phyloP scores from a whole-genome alignment of 345 rosid genomes.

The Eucalyptus dawsonii region DNA sequence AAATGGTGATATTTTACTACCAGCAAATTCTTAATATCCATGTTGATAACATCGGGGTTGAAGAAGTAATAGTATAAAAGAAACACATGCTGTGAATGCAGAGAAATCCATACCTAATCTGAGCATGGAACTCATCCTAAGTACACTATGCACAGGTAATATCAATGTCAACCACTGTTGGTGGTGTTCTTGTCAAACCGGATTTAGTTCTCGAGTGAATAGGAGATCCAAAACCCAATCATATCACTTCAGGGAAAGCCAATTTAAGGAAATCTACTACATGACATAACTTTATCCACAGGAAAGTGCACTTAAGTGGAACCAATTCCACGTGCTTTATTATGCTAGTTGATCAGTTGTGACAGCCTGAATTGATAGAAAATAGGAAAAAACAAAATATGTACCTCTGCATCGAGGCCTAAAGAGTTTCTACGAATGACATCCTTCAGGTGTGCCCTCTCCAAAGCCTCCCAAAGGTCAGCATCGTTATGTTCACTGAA shows the following conservation, averaged over 20 bases:
- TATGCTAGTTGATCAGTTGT: not conserved
- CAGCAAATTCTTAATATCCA: not conserved
- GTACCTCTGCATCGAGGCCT: conserved; percentile 92
- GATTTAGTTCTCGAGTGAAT: not conserved
- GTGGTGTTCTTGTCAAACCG: not conserved
- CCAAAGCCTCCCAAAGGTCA: conserved; percentile 96
- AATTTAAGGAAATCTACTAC: not conserved
- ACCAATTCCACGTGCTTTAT: not conserved
- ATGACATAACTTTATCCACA: not conserved
- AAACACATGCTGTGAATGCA: not conserved
- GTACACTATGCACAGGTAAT: not conserved
- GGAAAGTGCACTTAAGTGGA: not conserved
- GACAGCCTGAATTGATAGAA: not conserved
- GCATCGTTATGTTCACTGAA: conserved; percentile 96
- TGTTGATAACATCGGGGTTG: not conserved
- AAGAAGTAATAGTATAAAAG: not conserved
- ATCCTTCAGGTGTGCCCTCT: conserved; percentile 95
- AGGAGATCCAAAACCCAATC: not conserved
- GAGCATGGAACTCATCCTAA: not conserved
- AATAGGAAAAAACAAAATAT: not conserved
- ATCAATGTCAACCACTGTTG: not conserved
- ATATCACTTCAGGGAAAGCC: not conserved
- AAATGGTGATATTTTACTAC: not conserved
- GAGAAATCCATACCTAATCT: not conserved
- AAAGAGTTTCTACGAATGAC: conserved; percentile 68